A percentile compares a stretch with the other conserved stretches of the same genome.
These are phyloP conservation scores for Chrysanthemum makinoi DNA, from an alignment of 129 eudicot genomes.

Conservation along the genomic window DNA sequence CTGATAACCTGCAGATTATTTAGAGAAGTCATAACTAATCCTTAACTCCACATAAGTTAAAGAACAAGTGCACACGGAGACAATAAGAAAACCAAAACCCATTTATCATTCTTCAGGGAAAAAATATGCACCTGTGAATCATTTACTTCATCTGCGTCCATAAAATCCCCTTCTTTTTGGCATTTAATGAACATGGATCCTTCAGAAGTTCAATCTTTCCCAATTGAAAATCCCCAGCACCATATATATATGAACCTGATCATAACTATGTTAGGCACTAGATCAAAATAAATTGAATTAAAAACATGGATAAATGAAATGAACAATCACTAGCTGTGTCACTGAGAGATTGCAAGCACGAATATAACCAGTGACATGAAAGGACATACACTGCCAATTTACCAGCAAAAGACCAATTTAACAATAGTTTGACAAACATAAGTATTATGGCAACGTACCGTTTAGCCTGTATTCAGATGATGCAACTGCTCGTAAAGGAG, in stretches of 20 bases:
- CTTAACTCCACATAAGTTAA: too few species aligned
- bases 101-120: neutral
- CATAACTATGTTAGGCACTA: conserved; percentile 30
- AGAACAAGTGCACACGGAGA: too few species aligned
- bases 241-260: conserved; percentile 91
- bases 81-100: neutral
- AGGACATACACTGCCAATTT: too few species aligned
- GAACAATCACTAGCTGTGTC: conserved; percentile 65
- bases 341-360: conserved; percentile 84
- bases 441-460: conserved; percentile 42
- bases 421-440: neutral
- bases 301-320: neutral
- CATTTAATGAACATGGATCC: conserved; percentile 90
- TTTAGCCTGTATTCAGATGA: conserved; percentile 77
- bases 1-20: conserved; percentile 48
- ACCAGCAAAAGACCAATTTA: too few species aligned
- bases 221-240: conserved; percentile 95
- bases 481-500: conserved; percentile 49
- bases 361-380: conserved; percentile 79
- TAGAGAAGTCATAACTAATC: too few species aligned
- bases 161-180: conserved; percentile 63
- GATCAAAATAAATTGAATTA: neutral
- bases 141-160: conserved; percentile 79
- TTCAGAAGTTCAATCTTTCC: conserved; percentile 71
- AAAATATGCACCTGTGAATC: conserved; percentile 43